Evolutionary conservation across 257 asterid genomes (phyloP), one percentile per base, ranked within the genome.

Genomic region (Nicotiana sylvestris): DNA sequence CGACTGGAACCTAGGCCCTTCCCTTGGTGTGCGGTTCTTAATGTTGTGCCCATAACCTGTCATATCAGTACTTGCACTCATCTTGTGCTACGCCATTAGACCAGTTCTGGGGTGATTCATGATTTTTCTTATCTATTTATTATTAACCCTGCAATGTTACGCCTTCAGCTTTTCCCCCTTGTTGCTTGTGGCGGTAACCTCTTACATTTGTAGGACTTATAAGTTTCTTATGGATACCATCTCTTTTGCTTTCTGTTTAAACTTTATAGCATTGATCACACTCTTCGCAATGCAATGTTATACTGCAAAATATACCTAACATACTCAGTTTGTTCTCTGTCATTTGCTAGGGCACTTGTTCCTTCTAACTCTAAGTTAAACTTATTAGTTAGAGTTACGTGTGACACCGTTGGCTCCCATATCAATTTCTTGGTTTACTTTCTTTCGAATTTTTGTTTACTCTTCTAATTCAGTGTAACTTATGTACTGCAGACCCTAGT

Each of bases 401-500:
- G 16, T 49, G 80, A 12, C 16, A 74, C 29, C 3, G 9, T 74
- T 27, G 27, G 27, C 62, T 51, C 80, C 80, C 80, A 27, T 15
- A 27, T 74, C 29, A 18, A 18, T 74, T 27, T 74, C 27, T 74
- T 25, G 62, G 80, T 66, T 46, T 21, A 43, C 33, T 77, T 25
- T 68, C 21, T 33, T 21, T 25, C 4, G 12, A 68, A 35, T 30
- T 74, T 21, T 5, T 15, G 27, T 35, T 49, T 62, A n/a, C 21
- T 21, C 60, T 66, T 35, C 43, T 51, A 49, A 74, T 33, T 16
- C 57, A n/a, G 27, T 15, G 78, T 6, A 32, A 55, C 58, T 81
- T 85, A 68, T 37, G 66, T 35, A 74, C 35, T 81, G 77, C 83
- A 93, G 98, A 92, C 99, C 4, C 86, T 95, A 85, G 94, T 93